phyloP scores from a whole-genome alignment of 768 basidiomycete genomes.

The Leccinum ochraceum region DNA sequence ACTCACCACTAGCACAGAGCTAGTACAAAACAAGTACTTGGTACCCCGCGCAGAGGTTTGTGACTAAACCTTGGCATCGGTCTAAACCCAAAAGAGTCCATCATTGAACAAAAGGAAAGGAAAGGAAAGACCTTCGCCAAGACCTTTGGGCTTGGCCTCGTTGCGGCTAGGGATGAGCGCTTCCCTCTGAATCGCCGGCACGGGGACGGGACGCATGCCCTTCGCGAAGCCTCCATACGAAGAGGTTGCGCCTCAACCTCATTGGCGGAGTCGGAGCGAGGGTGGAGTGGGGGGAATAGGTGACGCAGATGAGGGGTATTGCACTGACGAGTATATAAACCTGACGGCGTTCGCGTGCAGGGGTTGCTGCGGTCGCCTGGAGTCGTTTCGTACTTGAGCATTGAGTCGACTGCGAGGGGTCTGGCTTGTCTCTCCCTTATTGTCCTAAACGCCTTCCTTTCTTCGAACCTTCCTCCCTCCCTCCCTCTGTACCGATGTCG shows the following conservation, averaged over 20 bases:
- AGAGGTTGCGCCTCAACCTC: constrained; percentile 17
- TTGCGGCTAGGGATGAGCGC: constrained; percentile 13
- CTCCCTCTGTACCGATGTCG: constrained; percentile 12
- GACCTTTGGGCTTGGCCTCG: background rate
- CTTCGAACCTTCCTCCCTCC: background rate
- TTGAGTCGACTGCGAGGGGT: background rate
- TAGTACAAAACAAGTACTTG: background rate
- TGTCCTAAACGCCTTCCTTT: background rate
- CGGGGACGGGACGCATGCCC: background rate
- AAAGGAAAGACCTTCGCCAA: background rate
- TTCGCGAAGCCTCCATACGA: constrained; percentile 15
- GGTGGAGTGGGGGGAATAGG: constrained; percentile 10
- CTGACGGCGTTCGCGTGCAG: constrained; percentile 9
- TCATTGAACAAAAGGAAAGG: background rate
- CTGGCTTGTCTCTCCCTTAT: background rate
- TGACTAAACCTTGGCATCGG: background rate
- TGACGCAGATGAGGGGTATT: background rate
- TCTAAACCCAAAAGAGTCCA: background rate
- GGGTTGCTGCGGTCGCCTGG: constrained; percentile 1
- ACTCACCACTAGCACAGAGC: background rate
- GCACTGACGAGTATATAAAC: constrained; percentile 19
- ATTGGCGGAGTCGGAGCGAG: constrained; percentile 26
- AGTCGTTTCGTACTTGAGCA: background rate
- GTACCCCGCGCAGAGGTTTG: background rate
- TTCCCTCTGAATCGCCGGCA: constrained; percentile 14